Conservation (phyloP, 768 basidiomycete species). For the Suillus occidentalis region DNA sequence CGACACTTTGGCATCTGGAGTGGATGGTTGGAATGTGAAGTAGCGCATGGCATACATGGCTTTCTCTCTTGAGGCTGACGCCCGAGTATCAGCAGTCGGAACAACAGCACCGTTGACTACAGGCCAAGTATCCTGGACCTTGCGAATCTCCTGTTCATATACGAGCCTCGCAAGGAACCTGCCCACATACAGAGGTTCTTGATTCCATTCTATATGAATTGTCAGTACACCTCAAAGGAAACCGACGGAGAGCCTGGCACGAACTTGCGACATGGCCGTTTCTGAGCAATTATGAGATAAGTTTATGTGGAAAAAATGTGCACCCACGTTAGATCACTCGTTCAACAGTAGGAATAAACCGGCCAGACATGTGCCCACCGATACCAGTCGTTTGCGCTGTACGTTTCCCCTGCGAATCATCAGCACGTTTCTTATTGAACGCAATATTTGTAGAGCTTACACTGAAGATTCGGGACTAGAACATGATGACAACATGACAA, state of each 20-base stretch:
- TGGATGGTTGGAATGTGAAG: slow-evolving; percentile 85
- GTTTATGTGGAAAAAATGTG: not conserved
- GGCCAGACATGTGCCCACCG: slow-evolving; percentile 60
- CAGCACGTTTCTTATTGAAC: not conserved
- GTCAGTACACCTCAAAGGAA: not conserved
- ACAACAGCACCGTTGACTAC: not conserved
- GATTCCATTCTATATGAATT: slow-evolving; percentile 72
- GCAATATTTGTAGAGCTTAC: slow-evolving; percentile 36
- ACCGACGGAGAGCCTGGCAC: slow-evolving; percentile 18
- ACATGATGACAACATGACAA: slow-evolving; percentile 8
- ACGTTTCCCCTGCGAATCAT: slow-evolving; percentile 64
- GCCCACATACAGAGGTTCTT: slow-evolving; percentile 79
- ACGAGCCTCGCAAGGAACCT: slow-evolving; percentile 80
- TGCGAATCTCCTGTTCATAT: slow-evolving; percentile 77
- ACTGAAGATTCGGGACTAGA: slow-evolving; percentile 70
- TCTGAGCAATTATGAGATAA: slow-evolving; percentile 35
- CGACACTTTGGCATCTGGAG: slow-evolving; percentile 77
- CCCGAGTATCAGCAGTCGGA: not conserved
- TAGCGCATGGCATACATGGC: slow-evolving; percentile 78
- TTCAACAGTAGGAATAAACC: slow-evolving; percentile 95
- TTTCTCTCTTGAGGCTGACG: slow-evolving; percentile 3
- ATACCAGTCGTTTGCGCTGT: slow-evolving; percentile 89
- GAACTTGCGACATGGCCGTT: slow-evolving; percentile 81
- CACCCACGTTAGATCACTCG: slow-evolving; percentile 82
- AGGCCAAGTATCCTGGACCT: slow-evolving; percentile 42